Conservation (phyloP, 148 eudicot genomes). For the Salicornia ramosissima region DNA sequence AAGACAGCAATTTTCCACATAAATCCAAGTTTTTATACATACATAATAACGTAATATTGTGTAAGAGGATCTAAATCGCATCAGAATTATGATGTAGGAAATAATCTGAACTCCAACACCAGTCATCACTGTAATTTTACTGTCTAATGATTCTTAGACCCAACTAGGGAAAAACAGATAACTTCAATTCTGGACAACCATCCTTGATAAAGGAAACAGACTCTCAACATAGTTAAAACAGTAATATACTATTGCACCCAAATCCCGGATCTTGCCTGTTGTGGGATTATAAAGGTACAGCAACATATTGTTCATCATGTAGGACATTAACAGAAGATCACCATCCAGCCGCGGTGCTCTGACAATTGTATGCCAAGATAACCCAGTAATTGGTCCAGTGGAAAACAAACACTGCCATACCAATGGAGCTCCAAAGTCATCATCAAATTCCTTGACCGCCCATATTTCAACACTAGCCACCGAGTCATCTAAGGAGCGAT, state of each 20-base stretch:
- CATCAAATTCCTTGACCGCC: neutral
- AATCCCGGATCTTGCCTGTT: neutral
- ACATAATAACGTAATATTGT: no score
- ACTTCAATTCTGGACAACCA: neutral
- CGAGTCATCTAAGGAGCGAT: neutral
- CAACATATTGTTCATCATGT: neutral
- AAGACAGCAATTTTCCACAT: no score
- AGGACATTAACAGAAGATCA: neutral
- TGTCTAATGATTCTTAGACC: no score
- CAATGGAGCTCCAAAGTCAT: neutral
- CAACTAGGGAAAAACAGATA: no score
- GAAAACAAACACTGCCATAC: neutral
- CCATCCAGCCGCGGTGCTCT: neutral
- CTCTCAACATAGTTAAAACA: neutral
- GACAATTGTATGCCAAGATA: neutral
- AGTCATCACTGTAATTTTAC: no score
- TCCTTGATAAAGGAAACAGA: neutral
- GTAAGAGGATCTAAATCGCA: no score
- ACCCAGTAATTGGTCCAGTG: neutral
- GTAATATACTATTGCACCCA: neutral
- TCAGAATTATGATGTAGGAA: no score
- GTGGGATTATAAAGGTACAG: neutral
- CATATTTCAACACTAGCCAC: neutral
- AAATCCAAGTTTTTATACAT: no score
- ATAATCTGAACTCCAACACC: no score